Conservation (phyloP, 495 filamentous ascomycete genomes). For the Geopyxis carbonaria region DNA sequence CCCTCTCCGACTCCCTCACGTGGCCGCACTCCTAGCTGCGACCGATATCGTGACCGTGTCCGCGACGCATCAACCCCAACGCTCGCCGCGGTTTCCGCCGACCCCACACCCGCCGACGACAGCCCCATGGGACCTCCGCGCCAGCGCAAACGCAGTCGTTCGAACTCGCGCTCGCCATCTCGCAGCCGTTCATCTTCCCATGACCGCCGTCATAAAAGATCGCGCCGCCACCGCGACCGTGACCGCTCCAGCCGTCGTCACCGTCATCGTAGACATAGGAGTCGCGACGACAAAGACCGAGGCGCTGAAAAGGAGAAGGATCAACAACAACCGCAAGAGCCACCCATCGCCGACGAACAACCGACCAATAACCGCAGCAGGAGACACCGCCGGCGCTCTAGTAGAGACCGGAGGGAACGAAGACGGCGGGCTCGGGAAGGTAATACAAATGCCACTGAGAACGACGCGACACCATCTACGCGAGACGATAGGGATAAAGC, state of each 20-base stretch:
- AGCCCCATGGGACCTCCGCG: slow-evolving; percentile 26
- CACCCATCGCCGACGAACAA: not conserved
- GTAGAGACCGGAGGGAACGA: not conserved
- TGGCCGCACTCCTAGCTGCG: not conserved
- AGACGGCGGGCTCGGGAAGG: not conserved
- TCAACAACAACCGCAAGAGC: not conserved
- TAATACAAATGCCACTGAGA: not conserved
- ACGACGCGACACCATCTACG: not conserved
- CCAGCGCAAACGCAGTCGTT: not conserved
- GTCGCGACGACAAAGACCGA: not conserved
- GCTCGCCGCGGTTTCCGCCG: slow-evolving; percentile 31
- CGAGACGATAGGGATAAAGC: not conserved
- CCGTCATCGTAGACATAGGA: slow-evolving; percentile 12
- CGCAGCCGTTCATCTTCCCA: slow-evolving; percentile 7
- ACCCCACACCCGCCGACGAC: slow-evolving; percentile 29
- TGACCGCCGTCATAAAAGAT: slow-evolving; percentile 8
- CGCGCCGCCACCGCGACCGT: slow-evolving; percentile 10
- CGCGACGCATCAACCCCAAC: slow-evolving; percentile 31
- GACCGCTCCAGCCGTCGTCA: slow-evolving; percentile 18
- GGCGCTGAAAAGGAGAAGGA: slow-evolving; percentile 16
- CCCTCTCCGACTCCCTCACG: not conserved
- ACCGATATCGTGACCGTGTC: slow-evolving; percentile 2
- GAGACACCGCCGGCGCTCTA: not conserved
- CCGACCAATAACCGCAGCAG: not conserved
- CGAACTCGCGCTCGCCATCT: not conserved